Percentiles rank a stretch among this genome's conserved stretches.
These are phyloP conservation scores for Stropharia rugosoannulata DNA, from an alignment of 768 basidiomycete genomes.

Conservation along the genomic window DNA sequence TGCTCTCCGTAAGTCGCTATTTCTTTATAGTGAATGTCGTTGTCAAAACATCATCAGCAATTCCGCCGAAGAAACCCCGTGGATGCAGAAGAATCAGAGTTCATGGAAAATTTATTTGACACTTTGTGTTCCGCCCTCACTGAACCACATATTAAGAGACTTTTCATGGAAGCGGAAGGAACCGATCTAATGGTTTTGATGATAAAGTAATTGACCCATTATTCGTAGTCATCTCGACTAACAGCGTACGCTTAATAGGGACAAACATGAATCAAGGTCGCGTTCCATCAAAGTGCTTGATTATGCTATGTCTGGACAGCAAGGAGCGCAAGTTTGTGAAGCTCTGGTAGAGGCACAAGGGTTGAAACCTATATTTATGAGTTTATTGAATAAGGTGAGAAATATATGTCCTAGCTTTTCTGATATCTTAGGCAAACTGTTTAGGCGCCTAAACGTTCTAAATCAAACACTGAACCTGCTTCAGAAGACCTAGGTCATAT, in stretches of 20 bases:
- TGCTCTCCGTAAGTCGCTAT: slow-evolving; percentile 67
- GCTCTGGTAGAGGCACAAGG: slow-evolving; percentile 87
- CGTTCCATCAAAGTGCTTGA: slow-evolving; percentile 90
- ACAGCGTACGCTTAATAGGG: slow-evolving; percentile 42
- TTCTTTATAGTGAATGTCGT: neutral
- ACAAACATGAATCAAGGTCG: slow-evolving; percentile 78
- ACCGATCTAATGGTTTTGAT: slow-evolving; percentile 97
- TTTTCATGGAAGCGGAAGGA: slow-evolving; percentile 90
- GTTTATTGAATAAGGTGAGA: slow-evolving; percentile 91
- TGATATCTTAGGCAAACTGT: neutral
- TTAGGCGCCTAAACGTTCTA: slow-evolving; percentile 65
- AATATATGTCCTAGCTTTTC: neutral
- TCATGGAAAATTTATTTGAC: slow-evolving; percentile 98
- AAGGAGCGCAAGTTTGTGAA: slow-evolving; percentile 71
- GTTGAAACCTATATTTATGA: slow-evolving; percentile 85
- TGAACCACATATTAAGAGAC: slow-evolving; percentile 74
- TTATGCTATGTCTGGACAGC: slow-evolving; percentile 80
- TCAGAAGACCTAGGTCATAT: slow-evolving; percentile 87
- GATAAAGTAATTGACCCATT: slow-evolving; percentile 70
- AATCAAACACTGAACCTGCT: slow-evolving; percentile 45
- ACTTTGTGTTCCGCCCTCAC: slow-evolving; percentile 81
- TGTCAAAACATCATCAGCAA: slow-evolving; percentile 50
- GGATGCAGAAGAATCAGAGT: slow-evolving; percentile 90
- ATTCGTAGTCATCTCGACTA: slow-evolving; percentile 5
- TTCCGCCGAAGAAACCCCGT: slow-evolving; percentile 83